These are phyloP conservation scores for Leccinum arenicola DNA, from an alignment of 768 basidiomycete genomes.

Conservation along the genomic window DNA sequence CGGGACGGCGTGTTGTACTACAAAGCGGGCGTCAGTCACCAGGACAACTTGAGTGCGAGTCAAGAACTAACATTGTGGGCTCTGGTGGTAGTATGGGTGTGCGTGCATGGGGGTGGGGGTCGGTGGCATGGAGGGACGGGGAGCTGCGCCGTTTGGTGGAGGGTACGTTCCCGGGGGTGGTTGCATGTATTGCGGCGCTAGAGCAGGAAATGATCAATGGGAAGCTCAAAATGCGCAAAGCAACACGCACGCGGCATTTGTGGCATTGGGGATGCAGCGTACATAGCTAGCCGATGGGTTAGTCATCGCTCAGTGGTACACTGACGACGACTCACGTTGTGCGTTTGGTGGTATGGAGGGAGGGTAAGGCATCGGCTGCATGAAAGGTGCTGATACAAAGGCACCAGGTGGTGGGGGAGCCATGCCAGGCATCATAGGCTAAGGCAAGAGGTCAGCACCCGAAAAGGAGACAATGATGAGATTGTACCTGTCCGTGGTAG, in stretches of 20 bases:
- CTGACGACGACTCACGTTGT: constrained; percentile 31
- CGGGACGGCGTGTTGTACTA: constrained; percentile 85
- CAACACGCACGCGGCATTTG: constrained; percentile 78
- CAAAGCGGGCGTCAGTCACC: constrained; percentile 27
- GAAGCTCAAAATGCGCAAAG: neutral
- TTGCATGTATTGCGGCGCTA: constrained; percentile 77
- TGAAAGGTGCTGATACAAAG: constrained; percentile 78
- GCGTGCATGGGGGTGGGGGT: constrained; percentile 86
- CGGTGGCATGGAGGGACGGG: constrained; percentile 87
- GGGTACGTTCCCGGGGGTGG: constrained; percentile 76
- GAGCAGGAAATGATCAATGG: constrained; percentile 6
- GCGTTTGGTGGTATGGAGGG: constrained; percentile 78
- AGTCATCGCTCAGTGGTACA: neutral
- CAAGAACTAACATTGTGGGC: constrained; percentile 68
- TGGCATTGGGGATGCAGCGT: constrained; percentile 75
- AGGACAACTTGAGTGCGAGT: constrained; percentile 18
- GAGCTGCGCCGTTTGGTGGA: constrained; percentile 74
- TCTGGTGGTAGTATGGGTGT: constrained; percentile 86
- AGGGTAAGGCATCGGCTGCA: constrained; percentile 85
- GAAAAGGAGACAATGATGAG: neutral
- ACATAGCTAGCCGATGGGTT: constrained; percentile 58
- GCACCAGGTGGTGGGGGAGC: constrained; percentile 74
- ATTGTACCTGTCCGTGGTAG: constrained; percentile 71
- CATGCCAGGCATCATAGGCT: constrained; percentile 89
- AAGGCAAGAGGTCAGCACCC: constrained; percentile 7